Evolutionary conservation across 768 basidiomycete species (phyloP), one percentile per base, ranked within the genome.

Genomic region (Crucibulum laeve): DNA sequence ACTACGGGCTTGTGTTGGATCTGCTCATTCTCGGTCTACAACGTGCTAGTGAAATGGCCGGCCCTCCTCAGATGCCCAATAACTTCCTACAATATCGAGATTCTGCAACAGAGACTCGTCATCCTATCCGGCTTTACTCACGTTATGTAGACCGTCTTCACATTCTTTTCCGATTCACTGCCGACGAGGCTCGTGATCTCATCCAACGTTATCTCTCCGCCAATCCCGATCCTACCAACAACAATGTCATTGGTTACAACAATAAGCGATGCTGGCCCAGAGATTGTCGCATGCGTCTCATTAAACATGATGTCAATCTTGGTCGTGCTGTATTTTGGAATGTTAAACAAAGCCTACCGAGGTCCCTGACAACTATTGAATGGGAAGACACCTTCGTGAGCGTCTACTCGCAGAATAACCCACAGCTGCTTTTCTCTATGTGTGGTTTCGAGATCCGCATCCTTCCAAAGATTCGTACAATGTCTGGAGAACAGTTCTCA

Each of bases 291-390:
- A 99, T 99, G 96, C 76, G 96, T 25, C 76, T 99, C 45, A 95
- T 96, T 74, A 99, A 99, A 67, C 96, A 99, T 64, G 96, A 99
- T 60, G 96, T 98, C 66, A 98, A 99, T 64, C 74, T 99, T 35
- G 96, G 95, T 17, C 80, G 96, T 48, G 96, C 96, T 2, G 96
- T 97, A 6, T 98, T 96, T 69, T 99, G 95, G 96, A 98, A 99
- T 58, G 91, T 98, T 63, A 96, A 97, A 69, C 93, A 97, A 64
- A 90, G 90, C 53, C 64, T 99, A 19, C 96, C 96, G 0, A 75
- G 96, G 38, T 96, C 95, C 13, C 69, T 99, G 49, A 98, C 96
- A 0, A 97, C 96, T 0, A 98, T 99, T 57, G 96, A 97, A 57
- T 98, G 96, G 96, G 95, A 98, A 50, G 93, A 97, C 58, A 93